Conservation (phyloP, 1,284 basidiomycete genomes). For the Melampsora abietis-canadensis region DNA sequence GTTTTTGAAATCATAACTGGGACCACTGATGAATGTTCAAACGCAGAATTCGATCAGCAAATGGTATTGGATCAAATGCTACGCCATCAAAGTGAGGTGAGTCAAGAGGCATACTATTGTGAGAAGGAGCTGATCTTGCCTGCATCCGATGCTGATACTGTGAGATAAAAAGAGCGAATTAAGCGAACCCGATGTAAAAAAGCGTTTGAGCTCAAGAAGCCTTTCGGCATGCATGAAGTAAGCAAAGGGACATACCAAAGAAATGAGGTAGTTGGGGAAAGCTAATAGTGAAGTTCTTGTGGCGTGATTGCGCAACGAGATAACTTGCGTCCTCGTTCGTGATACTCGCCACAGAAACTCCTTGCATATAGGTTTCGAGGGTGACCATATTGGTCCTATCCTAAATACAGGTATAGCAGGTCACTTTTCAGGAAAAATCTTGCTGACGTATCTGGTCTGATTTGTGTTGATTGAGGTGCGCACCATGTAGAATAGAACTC, state of each 20-base stretch:
- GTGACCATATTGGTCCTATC: slow-evolving; percentile 8
- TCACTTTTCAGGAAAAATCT: too few species aligned
- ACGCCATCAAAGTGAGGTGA: too few species aligned
- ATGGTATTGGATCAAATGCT: background rate
- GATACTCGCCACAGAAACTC: slow-evolving; percentile 13
- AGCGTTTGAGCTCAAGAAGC: too few species aligned
- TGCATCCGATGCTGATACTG: background rate
- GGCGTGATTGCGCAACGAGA: slow-evolving; percentile 10
- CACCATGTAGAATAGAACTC: slow-evolving; percentile 41
- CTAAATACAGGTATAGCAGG: background rate
- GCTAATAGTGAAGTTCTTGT: slow-evolving; percentile 9
- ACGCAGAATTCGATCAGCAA: background rate
- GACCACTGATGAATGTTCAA: slow-evolving; percentile 21
- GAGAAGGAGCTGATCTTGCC: background rate
- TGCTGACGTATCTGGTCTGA: background rate
- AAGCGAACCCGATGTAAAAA: too few species aligned
- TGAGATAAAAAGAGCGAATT: too few species aligned
- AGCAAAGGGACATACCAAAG: slow-evolving; percentile 2
- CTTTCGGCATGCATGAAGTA: background rate
- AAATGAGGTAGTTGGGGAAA: slow-evolving; percentile 12
- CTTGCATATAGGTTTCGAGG: slow-evolving; percentile 15
- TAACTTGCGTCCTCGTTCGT: slow-evolving; percentile 16
- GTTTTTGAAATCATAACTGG: slow-evolving; percentile 25
- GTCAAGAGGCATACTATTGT: background rate
- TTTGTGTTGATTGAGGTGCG: slow-evolving; percentile 1